Percentiles rank a stretch among this genome's conserved stretches.
Evolutionary conservation across 192 early-diverging fungal species (phyloP).

Genomic region (Linnemannia elongata): DNA sequence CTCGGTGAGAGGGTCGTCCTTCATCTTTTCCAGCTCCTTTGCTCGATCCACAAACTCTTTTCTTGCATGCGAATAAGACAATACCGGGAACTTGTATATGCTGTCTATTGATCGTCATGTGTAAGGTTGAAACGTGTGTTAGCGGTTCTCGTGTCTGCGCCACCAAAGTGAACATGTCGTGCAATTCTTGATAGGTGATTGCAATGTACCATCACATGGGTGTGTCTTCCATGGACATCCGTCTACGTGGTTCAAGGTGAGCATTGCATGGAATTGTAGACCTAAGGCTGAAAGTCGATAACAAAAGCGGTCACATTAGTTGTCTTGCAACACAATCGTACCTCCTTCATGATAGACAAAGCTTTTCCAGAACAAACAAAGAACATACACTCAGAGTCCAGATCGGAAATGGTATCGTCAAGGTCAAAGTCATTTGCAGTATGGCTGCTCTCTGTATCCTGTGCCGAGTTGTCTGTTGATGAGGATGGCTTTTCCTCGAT

Average conservation of each 20-base stretch:
- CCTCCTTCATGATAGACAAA: background rate
- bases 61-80: slow-evolving; percentile 28
- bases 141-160: background rate
- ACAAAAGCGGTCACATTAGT: background rate
- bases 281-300: slow-evolving; percentile 20
- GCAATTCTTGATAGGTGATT: background rate
- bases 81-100: slow-evolving; percentile 48
- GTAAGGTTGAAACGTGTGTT: background rate
- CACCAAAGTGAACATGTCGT: background rate
- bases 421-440: background rate
- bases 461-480: background rate
- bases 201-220: slow-evolving; percentile 39
- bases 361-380: background rate
- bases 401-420: background rate
- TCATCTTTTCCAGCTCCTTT: slow-evolving; percentile 4
- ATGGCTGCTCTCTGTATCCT: background rate
- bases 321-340: no score
- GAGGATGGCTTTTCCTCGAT: background rate
- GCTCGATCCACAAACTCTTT: slow-evolving; percentile 32
- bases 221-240: slow-evolving; percentile 50
- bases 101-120: slow-evolving; percentile 12
- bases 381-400: slow-evolving; percentile 25
- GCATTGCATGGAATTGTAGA: slow-evolving; percentile 42
- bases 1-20: slow-evolving; percentile 3
- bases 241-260: slow-evolving; percentile 27